Evolutionary conservation across 1,139 yeast genomes (phyloP).

Genomic region (Geotrichum restrictum): DNA sequence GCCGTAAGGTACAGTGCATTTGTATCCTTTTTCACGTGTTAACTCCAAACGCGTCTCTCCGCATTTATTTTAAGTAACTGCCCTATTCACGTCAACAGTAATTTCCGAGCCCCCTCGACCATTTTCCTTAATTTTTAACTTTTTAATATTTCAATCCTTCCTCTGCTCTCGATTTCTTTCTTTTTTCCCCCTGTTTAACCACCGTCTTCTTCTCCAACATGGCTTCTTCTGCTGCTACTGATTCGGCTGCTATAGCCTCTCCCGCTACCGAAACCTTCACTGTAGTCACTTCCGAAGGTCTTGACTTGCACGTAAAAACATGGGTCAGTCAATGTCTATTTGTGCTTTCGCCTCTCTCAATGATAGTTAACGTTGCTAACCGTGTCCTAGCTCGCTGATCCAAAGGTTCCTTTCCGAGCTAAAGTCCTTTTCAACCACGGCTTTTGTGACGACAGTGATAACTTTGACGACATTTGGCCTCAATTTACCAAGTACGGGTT

Average conservation of each 20-base stretch:
- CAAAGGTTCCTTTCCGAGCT: slow-evolving; percentile 45
- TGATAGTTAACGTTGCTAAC: neutral
- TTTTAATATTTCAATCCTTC: neutral
- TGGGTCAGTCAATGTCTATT: slow-evolving; percentile 20
- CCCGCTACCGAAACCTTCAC: slow-evolving; percentile 2
- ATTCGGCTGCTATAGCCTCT: neutral
- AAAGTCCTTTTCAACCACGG: slow-evolving; percentile 63
- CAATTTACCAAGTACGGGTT: slow-evolving; percentile 57
- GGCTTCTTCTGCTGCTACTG: slow-evolving; percentile 10
- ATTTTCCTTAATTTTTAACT: no score
- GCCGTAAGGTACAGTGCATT: no score
- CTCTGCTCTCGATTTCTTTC: no score
- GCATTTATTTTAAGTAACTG: no score
- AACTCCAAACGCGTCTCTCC: no score
- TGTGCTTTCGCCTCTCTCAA: no score
- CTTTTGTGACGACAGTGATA: slow-evolving; percentile 58
- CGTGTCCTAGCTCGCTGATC: slow-evolving; percentile 21
- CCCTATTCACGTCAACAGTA: no score
- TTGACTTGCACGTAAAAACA: slow-evolving; percentile 25
- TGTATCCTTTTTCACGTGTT: no score
- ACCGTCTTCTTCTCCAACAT: neutral
- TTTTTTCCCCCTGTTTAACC: no score
- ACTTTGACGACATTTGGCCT: slow-evolving; percentile 58
- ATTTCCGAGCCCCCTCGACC: no score
- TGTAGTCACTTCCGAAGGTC: slow-evolving; percentile 22